Conservation (phyloP, 1,284 basidiomycete species). For the Ustilago lituana region DNA sequence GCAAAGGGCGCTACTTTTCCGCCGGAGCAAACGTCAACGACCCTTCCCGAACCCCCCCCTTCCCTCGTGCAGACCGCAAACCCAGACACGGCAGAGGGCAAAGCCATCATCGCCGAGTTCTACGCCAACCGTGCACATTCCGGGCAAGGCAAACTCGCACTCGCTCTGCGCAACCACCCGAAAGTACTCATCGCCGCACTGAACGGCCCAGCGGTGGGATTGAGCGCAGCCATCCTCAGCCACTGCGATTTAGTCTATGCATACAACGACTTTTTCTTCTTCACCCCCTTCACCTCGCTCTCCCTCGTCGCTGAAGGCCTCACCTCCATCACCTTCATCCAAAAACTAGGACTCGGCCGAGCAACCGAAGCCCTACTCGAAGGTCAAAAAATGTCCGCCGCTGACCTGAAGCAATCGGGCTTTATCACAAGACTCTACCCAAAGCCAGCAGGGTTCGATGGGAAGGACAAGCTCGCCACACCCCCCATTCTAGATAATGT, state of each 20-base stretch:
- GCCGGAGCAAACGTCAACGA: slow-evolving; percentile 54
- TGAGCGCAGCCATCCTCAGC: slow-evolving; percentile 43
- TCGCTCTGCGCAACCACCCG: slow-evolving; percentile 30
- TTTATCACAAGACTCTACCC: slow-evolving; percentile 50
- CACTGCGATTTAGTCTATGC: slow-evolving; percentile 55
- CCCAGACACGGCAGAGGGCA: slow-evolving; percentile 13
- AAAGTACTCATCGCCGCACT: slow-evolving; percentile 54
- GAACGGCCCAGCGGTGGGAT: slow-evolving; percentile 54
- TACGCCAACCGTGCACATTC: slow-evolving; percentile 14
- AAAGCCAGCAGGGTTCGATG: slow-evolving; percentile 23
- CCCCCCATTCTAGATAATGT: slow-evolving; percentile 44
- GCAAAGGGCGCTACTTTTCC: slow-evolving; percentile 51
- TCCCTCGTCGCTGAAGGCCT: slow-evolving; percentile 50
- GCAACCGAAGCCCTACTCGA: slow-evolving; percentile 51
- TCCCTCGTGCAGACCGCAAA: slow-evolving; percentile 15
- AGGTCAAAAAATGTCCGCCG: slow-evolving; percentile 42
- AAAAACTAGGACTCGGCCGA: slow-evolving; percentile 47
- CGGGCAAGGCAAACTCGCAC: slow-evolving; percentile 31
- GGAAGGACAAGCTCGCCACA: slow-evolving; percentile 27
- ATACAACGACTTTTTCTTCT: slow-evolving; percentile 53
- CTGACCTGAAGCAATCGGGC: slow-evolving; percentile 39
- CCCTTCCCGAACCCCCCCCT: slow-evolving; percentile 30
- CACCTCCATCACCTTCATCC: slow-evolving; percentile 42
- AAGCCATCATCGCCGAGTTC: slow-evolving; percentile 18
- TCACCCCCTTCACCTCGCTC: slow-evolving; percentile 51